phyloP scores from a whole-genome alignment of 331 rosid genomes.

The Malus hybrid region DNA sequence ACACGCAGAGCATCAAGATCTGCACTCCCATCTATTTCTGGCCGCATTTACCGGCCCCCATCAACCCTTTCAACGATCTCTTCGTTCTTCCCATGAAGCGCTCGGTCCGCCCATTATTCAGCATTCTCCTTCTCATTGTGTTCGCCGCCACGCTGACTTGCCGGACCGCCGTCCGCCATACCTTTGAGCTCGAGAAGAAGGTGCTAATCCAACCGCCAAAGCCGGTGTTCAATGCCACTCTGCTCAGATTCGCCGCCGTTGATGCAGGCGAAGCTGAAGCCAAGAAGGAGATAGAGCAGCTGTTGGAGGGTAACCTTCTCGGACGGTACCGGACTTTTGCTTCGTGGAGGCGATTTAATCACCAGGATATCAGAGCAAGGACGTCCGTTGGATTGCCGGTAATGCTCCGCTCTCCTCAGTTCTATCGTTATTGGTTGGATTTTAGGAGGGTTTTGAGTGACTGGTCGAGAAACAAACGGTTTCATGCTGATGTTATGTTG shows the following conservation, averaged over 20 bases:
- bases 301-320: conserved; percentile 65
- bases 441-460: conserved; percentile 55
- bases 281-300: conserved; percentile 56
- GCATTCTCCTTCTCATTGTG: conserved; percentile 44
- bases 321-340: conserved; percentile 63
- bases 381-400: conserved; percentile 33
- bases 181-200: conserved; percentile 38
- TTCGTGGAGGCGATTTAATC: conserved; percentile 64
- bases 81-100: conserved; percentile 54
- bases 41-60: conserved; percentile 35
- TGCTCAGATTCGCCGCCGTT: conserved; percentile 54
- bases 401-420: conserved; percentile 55
- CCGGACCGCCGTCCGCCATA: conserved; percentile 40
- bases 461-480: conserved; percentile 62
- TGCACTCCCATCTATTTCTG: conserved; percentile 21
- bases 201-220: conserved; percentile 12
- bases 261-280: conserved; percentile 48
- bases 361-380: conserved; percentile 32
- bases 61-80: conserved; percentile 21
- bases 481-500: conserved; percentile 53
- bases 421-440: conserved; percentile 76
- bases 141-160: conserved; percentile 52
- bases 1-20: conserved; percentile 34
- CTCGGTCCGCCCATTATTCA: conserved; percentile 59
- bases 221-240: conserved; percentile 50